Conservation (phyloP, 371 early-diverging fungal genomes). For the Catenaria anguillulae region DNA sequence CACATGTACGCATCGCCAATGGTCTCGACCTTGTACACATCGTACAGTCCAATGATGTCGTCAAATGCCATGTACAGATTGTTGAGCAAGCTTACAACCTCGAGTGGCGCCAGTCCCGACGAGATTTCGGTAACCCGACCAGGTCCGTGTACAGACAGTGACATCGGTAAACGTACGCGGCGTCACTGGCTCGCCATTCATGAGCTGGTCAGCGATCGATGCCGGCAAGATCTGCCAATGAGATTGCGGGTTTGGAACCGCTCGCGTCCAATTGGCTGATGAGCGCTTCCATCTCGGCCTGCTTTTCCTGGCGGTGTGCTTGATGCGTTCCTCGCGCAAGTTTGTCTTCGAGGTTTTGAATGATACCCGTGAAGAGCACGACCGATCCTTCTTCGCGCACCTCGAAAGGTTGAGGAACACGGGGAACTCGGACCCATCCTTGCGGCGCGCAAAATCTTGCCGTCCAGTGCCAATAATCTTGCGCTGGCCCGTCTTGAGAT, state of each 20-base stretch:
- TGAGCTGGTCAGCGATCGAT: conserved; percentile 19
- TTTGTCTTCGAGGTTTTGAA: conserved; percentile 21
- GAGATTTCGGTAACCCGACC: conserved; percentile 18
- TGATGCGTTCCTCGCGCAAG: conserved; percentile 8
- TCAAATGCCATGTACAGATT: conserved; percentile 22
- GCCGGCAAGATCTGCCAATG: conserved; percentile 24
- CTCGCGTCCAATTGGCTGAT: conserved; percentile 3
- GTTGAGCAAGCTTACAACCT: conserved; percentile 19
- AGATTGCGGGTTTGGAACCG: conserved; percentile 15
- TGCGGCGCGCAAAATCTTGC: background rate
- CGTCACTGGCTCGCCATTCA: conserved; percentile 14
- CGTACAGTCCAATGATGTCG: conserved; percentile 18
- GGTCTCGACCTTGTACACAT: conserved; percentile 27
- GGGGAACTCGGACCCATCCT: conserved; percentile 14
- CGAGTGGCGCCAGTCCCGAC: conserved; percentile 12
- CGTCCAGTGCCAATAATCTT: background rate
- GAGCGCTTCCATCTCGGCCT: conserved; percentile 10
- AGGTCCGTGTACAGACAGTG: conserved; percentile 26
- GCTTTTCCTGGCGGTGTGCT: conserved; percentile 8
- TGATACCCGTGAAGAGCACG: conserved; percentile 27
- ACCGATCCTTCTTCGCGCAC: conserved; percentile 15
- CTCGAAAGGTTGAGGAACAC: conserved; percentile 19
- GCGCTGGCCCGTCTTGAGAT: no score
- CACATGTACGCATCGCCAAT: conserved; percentile 22
- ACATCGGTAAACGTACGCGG: conserved; percentile 16